Base-by-base conservation (phyloP, 306 rosid genomes). In the Clitoria ternatea region DNA sequence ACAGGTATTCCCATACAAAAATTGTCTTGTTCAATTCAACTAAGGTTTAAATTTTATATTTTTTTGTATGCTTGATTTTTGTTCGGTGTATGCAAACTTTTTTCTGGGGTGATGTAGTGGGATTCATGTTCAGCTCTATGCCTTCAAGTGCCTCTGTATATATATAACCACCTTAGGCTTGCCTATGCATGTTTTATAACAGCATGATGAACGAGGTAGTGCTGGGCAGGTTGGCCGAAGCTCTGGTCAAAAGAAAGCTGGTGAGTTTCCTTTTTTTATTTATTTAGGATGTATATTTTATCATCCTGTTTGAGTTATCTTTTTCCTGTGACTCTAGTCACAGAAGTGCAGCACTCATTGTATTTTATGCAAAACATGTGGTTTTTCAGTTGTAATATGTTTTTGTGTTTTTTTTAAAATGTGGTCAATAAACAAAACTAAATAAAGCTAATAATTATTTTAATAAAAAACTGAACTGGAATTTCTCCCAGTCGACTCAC, bases 161-260 rank as follows among this genome's bases (percentile, higher is more conserved):
- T 84, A 79, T 77, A 75, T 89, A 81, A 86, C 79, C 71, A 73
- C 82, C 76, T 84, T 86, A 75, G 86, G 85, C 89, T 84, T 88
- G 86, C 79, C 82, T 86, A 82, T 85, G 77, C 81, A 50, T 88
- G 86, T 86, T 78, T 85, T 85, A 50, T 85, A 76, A 77, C 91
- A 91, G 92, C 89, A 82, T 24, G 85, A 78, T 43, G 85, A 82
- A 55, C 92, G 81, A 74, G 83, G 83, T 74, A 78, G 70, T 85
- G 78, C 87, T 44, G 66, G 80, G 80, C 88, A 81, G 78, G 78
- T 49, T 87, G 89, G 82, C 66, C 87, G 23, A 48, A 74, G 83
- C 66, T 30, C 84, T 69, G 87, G 82, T 74, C 87, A 40, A 43
- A 75, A 79, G 23, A 48, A 81, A 66, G 35, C 85, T 49, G 96